phyloP scores from a whole-genome alignment of 495 filamentous ascomycete species.

The Filosporella fistucella region DNA sequence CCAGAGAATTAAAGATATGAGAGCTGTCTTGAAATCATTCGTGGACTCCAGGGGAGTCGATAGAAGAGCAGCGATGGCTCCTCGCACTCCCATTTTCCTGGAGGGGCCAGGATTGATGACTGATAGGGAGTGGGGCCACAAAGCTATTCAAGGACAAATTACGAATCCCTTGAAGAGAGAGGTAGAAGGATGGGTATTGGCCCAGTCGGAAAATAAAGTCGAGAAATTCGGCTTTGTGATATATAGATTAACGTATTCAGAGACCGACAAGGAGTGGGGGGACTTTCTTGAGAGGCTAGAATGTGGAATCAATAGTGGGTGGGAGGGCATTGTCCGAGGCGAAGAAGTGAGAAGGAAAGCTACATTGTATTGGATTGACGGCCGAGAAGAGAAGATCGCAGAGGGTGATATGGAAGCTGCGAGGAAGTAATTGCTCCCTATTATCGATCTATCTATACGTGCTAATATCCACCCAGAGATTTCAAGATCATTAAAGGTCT shows the following conservation, averaged over 20 bases:
- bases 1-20: constrained; percentile 25
- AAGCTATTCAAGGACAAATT: constrained; percentile 19
- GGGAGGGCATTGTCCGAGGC: constrained; percentile 24
- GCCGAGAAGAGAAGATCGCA: constrained; percentile 23
- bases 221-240: constrained; percentile 23
- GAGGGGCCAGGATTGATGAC: constrained; percentile 13
- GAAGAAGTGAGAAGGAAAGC: constrained; percentile 23
- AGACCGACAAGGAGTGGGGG: constrained; percentile 27
- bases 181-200: constrained; percentile 13
- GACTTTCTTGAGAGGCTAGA: constrained; percentile 25
- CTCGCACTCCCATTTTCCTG: constrained; percentile 2
- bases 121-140: constrained; percentile 18
- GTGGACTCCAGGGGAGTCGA: no score
- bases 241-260: constrained; percentile 29
- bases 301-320: constrained; percentile 25
- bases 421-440: constrained; percentile 15
- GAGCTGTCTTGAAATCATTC: no score
- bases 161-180: constrained; percentile 23
- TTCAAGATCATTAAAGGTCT: constrained; percentile 6
- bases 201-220: background rate
- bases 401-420: constrained; percentile 29
- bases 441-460: background rate
- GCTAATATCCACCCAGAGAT: constrained; percentile 17
- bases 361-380: constrained; percentile 32
- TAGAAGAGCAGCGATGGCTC: no score